Evolutionary conservation across 306 rosid genomes (phyloP), one percentile per base, ranked within the genome.

Genomic region (Abrus pulchellus): DNA sequence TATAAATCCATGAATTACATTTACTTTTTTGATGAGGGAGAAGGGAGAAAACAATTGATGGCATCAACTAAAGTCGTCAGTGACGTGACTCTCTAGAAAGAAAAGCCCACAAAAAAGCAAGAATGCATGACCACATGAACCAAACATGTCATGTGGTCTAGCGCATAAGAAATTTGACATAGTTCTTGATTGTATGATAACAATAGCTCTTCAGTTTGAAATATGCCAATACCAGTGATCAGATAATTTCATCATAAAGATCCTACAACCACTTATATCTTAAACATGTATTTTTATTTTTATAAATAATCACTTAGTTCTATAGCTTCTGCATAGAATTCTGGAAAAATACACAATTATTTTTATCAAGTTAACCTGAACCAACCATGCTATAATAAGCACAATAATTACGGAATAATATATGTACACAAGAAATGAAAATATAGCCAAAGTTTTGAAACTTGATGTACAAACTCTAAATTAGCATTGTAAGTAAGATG

Each of bases 91-190:
- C 57, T 36, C 44, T 45, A 29, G 10, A 11, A 28, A 34, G 63
- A 9, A 65, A 72, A 54, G 45, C 7, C 76, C 63, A 72, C 3
- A 48, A 41, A 72, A 55, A 68, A 72, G 74, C 74, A 65, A 72
- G 11, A 68, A 82, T 36, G 54, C 75, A 59, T 38, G 71, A 64
- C 80, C 75, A 47, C 53, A 72, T 36, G 50, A 65, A 73, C 80
- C 83, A 65, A 57, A 79, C 83, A 83, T 65, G 72, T 45, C 84
- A 75, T 69, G 84, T 75, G 78, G 48, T 44, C 60, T 71, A 50
- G 43, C 68, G 43, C 68, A 62, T 20, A 68, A 6, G 59, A 48
- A 75, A 76, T 14, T 78, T 50, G 48, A 68, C 64, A 32, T 56
- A 10, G 27, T 68, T 45, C 71, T 55, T 43, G 78, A 43, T 74